A percentile compares a stretch with the other conserved stretches of the same genome.
Evolutionary conservation across 2,329 filamentous ascomycete genomes (phyloP).

Genomic region (Chalaropsis ovoidea): DNA sequence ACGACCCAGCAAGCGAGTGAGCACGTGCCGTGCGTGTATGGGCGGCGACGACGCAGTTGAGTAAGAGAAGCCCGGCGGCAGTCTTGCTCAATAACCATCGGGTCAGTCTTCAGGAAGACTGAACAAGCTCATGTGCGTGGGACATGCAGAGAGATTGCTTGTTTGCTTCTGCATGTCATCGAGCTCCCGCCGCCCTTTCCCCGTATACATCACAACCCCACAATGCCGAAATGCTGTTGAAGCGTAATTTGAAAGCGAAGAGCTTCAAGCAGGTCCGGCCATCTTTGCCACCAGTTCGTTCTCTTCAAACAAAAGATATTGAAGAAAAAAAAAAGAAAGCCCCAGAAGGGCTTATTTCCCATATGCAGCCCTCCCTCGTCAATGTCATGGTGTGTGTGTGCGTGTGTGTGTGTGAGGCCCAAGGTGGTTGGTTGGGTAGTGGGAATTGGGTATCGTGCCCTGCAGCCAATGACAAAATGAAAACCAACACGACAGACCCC

Average conservation of each 20-base stretch:
- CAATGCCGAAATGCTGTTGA: neutral
- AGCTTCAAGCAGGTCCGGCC: neutral
- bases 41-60: neutral
- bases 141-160: neutral
- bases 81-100: no score
- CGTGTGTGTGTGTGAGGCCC: neutral
- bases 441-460: neutral
- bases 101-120: no score
- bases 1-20: neutral
- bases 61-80: no score
- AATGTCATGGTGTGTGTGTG: no score
- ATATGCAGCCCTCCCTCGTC: neutral
- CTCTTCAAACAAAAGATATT: slow-evolving; percentile 6
- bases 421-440: neutral
- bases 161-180: no score
- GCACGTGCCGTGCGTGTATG: neutral
- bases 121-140: neutral
- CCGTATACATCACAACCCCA: neutral
- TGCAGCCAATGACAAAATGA: neutral
- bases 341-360: slow-evolving; percentile 25
- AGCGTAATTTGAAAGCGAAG: neutral
- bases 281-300: neutral
- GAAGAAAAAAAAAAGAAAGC: slow-evolving; percentile 16
- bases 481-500: neutral
- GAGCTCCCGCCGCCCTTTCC: no score